Conservation (phyloP, 108 stramenopile species). For the Poteriospumella lacustris region DNA sequence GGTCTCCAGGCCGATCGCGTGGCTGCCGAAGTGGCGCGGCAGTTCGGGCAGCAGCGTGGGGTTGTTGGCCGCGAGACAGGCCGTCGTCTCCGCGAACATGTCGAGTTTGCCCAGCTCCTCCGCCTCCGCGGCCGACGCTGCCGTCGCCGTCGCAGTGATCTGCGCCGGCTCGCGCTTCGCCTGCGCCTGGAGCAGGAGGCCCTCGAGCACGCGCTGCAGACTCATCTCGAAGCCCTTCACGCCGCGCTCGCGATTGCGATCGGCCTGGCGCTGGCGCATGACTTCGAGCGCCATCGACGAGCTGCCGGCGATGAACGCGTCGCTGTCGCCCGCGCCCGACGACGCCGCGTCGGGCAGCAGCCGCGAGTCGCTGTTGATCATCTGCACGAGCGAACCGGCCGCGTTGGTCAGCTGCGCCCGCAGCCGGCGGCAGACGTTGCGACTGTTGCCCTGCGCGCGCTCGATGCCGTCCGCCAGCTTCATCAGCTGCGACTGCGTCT, state of each 20-base stretch:
- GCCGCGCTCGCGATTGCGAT: no score
- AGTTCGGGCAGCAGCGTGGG: constrained; percentile 13
- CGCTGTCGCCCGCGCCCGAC: no score
- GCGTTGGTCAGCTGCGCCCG: constrained; percentile 6
- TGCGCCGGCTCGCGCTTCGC: neutral
- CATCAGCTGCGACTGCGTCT: neutral
- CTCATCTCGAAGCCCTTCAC: neutral
- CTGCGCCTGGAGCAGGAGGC: constrained; percentile 2
- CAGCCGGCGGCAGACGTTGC: neutral
- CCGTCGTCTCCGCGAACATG: neutral
- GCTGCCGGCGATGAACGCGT: neutral
- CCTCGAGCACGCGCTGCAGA: neutral
- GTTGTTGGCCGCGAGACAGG: constrained; percentile 3
- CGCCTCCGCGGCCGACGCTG: neutral
- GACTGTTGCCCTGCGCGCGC: neutral
- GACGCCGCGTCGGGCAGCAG: neutral
- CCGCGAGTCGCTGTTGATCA: neutral
- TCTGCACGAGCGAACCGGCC: neutral
- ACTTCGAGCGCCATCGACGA: neutral
- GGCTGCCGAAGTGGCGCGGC: neutral
- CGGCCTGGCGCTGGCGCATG: neutral
- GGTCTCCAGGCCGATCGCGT: constrained; percentile 13
- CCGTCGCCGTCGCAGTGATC: neutral
- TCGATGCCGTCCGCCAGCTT: constrained; percentile 3
- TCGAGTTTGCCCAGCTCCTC: neutral